These are phyloP conservation scores for Epichloe brachyelytri DNA, from an alignment of 2,329 filamentous ascomycete genomes.

Conservation along the genomic window DNA sequence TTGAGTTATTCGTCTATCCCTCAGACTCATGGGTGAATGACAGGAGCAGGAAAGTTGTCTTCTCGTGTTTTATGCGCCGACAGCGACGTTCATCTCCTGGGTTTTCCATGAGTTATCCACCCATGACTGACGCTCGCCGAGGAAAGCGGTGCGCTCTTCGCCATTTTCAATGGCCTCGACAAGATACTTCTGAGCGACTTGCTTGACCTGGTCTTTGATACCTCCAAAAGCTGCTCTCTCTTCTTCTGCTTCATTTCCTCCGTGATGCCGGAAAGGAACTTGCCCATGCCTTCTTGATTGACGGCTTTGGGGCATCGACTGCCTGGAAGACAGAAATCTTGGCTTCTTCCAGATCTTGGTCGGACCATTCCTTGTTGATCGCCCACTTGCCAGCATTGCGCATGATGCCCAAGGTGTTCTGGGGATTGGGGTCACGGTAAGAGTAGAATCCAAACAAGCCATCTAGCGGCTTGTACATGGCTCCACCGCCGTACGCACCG, in stretches of 20 bases:
- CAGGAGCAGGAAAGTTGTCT: not conserved
- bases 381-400: slow-evolving; percentile 72
- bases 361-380: slow-evolving; percentile 65
- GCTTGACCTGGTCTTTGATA: slow-evolving; percentile 66
- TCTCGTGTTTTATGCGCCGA: not conserved
- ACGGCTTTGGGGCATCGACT: slow-evolving; percentile 77
- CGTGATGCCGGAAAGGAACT: slow-evolving; percentile 74
- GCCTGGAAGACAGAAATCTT: slow-evolving; percentile 91
- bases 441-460: slow-evolving; percentile 91
- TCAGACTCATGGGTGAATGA: not conserved
- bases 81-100: slow-evolving; percentile 54
- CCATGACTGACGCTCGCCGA: slow-evolving; percentile 77
- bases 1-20: not conserved
- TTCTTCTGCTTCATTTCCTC: slow-evolving; percentile 80
- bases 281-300: slow-evolving; percentile 73
- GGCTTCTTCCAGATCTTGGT: slow-evolving; percentile 83
- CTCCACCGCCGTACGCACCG: slow-evolving; percentile 87
- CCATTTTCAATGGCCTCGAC: slow-evolving; percentile 50
- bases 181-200: slow-evolving; percentile 71
- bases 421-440: slow-evolving; percentile 90
- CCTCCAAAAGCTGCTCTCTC: slow-evolving; percentile 75
- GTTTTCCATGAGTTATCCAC: slow-evolving; percentile 61
- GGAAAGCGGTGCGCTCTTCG: slow-evolving; percentile 53
- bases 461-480: slow-evolving; percentile 65
- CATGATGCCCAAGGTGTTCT: slow-evolving; percentile 80